Percentiles rank a stretch among this genome's conserved stretches.
Evolutionary conservation across 2,329 filamentous ascomycete species (phyloP).

Genomic region (Sporothrix variecibatus): DNA sequence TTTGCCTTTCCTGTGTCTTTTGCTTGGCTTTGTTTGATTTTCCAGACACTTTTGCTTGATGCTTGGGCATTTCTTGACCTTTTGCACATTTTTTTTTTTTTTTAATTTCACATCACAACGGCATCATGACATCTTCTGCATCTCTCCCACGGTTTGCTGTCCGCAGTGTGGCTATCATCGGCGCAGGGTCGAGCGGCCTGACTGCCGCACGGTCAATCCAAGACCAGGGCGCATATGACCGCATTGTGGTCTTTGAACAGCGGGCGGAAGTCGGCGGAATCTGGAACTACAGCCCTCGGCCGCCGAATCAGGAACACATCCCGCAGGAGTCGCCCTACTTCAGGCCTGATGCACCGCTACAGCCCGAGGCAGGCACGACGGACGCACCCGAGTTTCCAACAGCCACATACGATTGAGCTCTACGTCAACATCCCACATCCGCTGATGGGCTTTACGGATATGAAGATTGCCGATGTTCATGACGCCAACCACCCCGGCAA

Average conservation of each 20-base stretch:
- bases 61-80: neutral
- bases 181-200: constrained; percentile 78
- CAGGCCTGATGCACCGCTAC: constrained; percentile 64
- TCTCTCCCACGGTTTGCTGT: constrained; percentile 48
- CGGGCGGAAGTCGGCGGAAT: constrained; percentile 74
- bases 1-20: neutral
- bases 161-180: constrained; percentile 72
- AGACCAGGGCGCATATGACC: constrained; percentile 66
- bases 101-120: neutral
- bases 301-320: constrained; percentile 52
- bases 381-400: constrained; percentile 68
- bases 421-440: constrained; percentile 84
- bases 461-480: constrained; percentile 56
- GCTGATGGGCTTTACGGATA: constrained; percentile 79
- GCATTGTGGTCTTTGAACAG: constrained; percentile 80
- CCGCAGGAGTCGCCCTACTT: constrained; percentile 70
- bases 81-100: neutral
- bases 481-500: constrained; percentile 42
- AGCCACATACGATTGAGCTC: constrained; percentile 75
- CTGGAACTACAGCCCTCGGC: constrained; percentile 73
- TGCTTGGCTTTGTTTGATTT: neutral
- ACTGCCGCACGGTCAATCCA: constrained; percentile 77
- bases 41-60: neutral
- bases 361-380: constrained; percentile 37
- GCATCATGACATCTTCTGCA: constrained; percentile 32